Percentiles rank a stretch among this genome's conserved stretches.
These are phyloP conservation scores for Zygotorulaspora florentina DNA, from an alignment of 805 yeast genomes.

Conservation along the genomic window DNA sequence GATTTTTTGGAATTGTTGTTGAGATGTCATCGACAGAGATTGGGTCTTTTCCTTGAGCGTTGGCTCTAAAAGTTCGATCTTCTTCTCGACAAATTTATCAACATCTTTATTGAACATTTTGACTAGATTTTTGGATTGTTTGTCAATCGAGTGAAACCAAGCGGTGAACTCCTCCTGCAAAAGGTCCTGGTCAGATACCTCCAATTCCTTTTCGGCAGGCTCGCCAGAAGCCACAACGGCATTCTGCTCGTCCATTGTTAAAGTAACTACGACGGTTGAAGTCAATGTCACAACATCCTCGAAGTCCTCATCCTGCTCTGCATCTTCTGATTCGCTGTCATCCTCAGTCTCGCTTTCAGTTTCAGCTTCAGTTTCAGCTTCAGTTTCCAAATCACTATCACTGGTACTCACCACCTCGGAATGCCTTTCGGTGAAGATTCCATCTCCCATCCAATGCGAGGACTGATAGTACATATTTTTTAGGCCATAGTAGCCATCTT, in stretches of 20 bases:
- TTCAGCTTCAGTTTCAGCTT: conserved; percentile 2
- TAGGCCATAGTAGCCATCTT: conserved; percentile 4
- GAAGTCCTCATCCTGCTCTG: conserved; percentile 9
- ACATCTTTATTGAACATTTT: conserved; percentile 39
- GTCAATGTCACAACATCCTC: conserved; percentile 19
- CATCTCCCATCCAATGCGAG: conserved; percentile 11
- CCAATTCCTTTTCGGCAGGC: conserved; percentile 10
- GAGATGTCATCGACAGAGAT: conserved; percentile 29
- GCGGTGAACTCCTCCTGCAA: conserved; percentile 36
- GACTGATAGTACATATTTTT: conserved; percentile 5
- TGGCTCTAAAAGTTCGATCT: conserved; percentile 30
- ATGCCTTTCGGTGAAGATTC: conserved; percentile 3
- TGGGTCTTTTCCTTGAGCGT: conserved; percentile 36
- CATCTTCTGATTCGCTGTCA: conserved; percentile 8
- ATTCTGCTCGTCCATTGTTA: conserved; percentile 14
- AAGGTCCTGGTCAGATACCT: conserved; percentile 21
- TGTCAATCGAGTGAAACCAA: conserved; percentile 38
- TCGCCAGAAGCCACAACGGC: conserved; percentile 10
- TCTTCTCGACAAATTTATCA: conserved; percentile 26
- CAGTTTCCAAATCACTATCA: conserved; percentile 1
- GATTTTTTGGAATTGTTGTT: conserved; percentile 27
- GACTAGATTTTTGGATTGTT: conserved; percentile 38
- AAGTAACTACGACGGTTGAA: conserved; percentile 20
- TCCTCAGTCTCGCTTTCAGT: neutral
- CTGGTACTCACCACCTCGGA: neutral